A percentile compares a stretch with the other conserved stretches of the same genome.
Evolutionary conservation across 805 yeast species (phyloP).

Genomic region (Suhomyces prunicola): DNA sequence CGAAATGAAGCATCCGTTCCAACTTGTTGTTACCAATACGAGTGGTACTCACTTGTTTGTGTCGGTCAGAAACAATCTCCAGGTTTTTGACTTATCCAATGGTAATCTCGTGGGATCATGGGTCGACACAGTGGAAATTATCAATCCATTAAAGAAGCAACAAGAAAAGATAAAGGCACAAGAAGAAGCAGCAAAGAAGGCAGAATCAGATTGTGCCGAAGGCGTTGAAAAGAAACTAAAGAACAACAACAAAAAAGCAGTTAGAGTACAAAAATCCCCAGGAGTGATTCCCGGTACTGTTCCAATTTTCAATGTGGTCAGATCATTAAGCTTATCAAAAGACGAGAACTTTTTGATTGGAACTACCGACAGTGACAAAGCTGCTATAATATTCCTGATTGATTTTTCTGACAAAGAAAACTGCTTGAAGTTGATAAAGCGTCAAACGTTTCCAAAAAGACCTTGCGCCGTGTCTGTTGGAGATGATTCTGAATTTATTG

Average conservation of each 20-base stretch:
- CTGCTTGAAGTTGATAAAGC: constrained; percentile 52
- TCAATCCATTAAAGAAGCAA: constrained; percentile 40
- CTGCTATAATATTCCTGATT: constrained; percentile 59
- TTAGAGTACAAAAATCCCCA: constrained; percentile 51
- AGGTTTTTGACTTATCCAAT: constrained; percentile 42
- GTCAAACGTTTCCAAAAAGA: constrained; percentile 84
- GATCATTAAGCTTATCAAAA: constrained; percentile 55
- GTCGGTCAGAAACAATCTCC: constrained; percentile 57
- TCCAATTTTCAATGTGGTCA: constrained; percentile 61
- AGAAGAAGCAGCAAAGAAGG: constrained; percentile 10
- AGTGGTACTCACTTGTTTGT: constrained; percentile 51
- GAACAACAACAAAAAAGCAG: constrained; percentile 20
- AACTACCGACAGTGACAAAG: constrained; percentile 81
- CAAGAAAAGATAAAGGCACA: constrained; percentile 23
- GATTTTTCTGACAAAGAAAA: constrained; percentile 31
- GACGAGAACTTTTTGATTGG: constrained; percentile 55
- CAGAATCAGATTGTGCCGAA: constrained; percentile 14
- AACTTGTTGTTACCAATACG: constrained; percentile 45
- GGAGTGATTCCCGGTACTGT: constrained; percentile 70
- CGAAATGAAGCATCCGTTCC: constrained; percentile 69
- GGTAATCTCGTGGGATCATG: constrained; percentile 54
- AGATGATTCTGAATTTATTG: constrained; percentile 48
- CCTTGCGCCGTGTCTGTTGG: constrained; percentile 78
- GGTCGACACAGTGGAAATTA: constrained; percentile 56
- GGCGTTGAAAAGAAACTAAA: constrained; percentile 27